Evolutionary conservation across 176 grass and related monocot species (phyloP).

Genomic region (Aegilops longissima): DNA sequence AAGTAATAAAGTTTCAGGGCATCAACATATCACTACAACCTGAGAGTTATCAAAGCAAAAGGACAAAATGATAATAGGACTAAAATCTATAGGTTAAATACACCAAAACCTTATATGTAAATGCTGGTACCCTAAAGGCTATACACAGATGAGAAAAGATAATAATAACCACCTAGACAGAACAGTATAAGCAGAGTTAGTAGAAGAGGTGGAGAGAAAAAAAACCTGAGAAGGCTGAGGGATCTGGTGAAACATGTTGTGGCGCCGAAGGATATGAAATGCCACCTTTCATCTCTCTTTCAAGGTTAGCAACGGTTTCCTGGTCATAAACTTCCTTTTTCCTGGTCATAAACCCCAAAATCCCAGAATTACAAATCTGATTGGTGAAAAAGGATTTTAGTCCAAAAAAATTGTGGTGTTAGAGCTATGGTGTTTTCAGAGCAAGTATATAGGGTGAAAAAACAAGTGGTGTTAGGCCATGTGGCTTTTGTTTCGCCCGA

Average conservation of each 20-base stretch:
- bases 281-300: conserved; percentile 81
- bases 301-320: conserved; percentile 63
- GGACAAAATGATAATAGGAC: neutral
- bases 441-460: no score
- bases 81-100: neutral
- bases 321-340: conserved; percentile 83
- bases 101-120: neutral
- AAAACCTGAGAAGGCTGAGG: conserved; percentile 37
- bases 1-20: neutral
- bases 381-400: no score
- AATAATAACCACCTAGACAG: neutral
- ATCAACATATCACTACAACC: neutral
- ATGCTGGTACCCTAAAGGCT: neutral
- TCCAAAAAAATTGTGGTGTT: no score
- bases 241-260: conserved; percentile 55
- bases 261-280: conserved; percentile 20
- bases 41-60: conserved; percentile 3
- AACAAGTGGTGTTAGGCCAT: no score
- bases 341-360: no score
- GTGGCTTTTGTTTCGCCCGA: no score
- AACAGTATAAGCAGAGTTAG: neutral
- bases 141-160: neutral
- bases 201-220: neutral
- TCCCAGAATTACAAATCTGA: no score
- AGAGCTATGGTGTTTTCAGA: neutral